A percentile compares a stretch with the other conserved stretches of the same genome.
phyloP scores from a whole-genome alignment of 2,329 filamentous ascomycete species.

The Cadophora malorum region DNA sequence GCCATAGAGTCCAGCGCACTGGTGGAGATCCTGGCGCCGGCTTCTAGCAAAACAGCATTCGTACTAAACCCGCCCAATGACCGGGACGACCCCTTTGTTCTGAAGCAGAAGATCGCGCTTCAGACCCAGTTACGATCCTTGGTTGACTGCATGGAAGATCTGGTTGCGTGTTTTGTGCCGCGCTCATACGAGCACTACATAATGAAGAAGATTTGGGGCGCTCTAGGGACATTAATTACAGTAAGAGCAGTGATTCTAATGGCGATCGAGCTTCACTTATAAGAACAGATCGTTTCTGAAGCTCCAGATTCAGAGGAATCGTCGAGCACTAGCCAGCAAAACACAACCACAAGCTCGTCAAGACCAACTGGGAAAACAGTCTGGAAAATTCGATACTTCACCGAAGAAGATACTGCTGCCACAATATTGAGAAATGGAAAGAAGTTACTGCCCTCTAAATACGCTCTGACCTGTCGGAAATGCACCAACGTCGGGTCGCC shows the following conservation, averaged over 20 bases:
- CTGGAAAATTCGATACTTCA: not conserved
- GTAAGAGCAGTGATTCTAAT: not conserved
- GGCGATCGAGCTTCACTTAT: not conserved
- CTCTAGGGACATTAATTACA: not conserved
- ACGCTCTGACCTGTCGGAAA: not conserved
- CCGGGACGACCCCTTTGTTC: not conserved
- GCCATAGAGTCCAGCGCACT: not conserved
- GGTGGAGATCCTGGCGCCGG: not conserved
- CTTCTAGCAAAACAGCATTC: not conserved
- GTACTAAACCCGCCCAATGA: not conserved
- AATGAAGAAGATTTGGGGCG: not conserved
- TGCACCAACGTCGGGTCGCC: not conserved
- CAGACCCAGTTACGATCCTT: not conserved
- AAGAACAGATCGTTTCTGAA: not conserved
- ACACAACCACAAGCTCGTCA: not conserved
- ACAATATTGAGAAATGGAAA: not conserved
- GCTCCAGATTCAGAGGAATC: not conserved
- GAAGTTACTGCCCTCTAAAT: not conserved
- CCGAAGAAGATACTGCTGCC: not conserved
- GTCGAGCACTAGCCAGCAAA: too few species aligned
- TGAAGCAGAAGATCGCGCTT: not conserved
- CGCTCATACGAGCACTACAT: not conserved
- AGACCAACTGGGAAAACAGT: not conserved
- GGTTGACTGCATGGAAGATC: not conserved
- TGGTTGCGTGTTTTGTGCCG: not conserved